phyloP scores from a whole-genome alignment of 2,329 filamentous ascomycete species.

The Fusarium veterinarium region DNA sequence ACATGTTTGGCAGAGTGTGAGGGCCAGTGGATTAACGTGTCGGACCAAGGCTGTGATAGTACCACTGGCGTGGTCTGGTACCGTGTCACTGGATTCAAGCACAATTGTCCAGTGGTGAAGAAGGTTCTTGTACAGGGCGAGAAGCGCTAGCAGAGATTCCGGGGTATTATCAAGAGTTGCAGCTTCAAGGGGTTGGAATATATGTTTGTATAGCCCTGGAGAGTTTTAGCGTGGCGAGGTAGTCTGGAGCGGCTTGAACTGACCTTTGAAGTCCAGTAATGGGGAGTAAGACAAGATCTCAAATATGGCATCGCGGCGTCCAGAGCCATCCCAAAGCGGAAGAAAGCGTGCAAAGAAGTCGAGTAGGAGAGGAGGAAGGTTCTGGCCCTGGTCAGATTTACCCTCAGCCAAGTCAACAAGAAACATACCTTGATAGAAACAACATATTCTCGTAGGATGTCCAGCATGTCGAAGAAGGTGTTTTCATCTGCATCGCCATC shows the following conservation, averaged over 20 bases:
- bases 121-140: slow-evolving; percentile 75
- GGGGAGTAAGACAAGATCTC: slow-evolving; percentile 68
- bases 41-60: slow-evolving; percentile 57
- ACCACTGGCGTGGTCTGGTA: slow-evolving; percentile 51
- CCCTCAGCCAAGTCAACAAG: not conserved
- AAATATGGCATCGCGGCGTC: slow-evolving; percentile 65
- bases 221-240: slow-evolving; percentile 35
- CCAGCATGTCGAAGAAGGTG: slow-evolving; percentile 65
- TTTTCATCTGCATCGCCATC: slow-evolving; percentile 62
- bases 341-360: slow-evolving; percentile 66
- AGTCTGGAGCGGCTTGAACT: not conserved
- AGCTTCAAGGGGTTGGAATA: slow-evolving; percentile 64
- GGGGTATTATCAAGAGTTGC: slow-evolving; percentile 61
- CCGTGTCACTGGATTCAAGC: slow-evolving; percentile 55
- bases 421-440: slow-evolving; percentile 64
- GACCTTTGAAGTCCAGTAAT: slow-evolving; percentile 67
- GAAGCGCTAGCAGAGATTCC: slow-evolving; percentile 67
- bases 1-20: slow-evolving; percentile 69
- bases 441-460: slow-evolving; percentile 67
- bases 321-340: slow-evolving; percentile 70
- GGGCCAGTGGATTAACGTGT: slow-evolving; percentile 66
- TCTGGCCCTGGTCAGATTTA: slow-evolving; percentile 46
- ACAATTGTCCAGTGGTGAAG: slow-evolving; percentile 68
- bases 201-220: slow-evolving; percentile 62
- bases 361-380: slow-evolving; percentile 61